phyloP scores from a whole-genome alignment of 371 early-diverging fungal species.

The Mortierella sp. region DNA sequence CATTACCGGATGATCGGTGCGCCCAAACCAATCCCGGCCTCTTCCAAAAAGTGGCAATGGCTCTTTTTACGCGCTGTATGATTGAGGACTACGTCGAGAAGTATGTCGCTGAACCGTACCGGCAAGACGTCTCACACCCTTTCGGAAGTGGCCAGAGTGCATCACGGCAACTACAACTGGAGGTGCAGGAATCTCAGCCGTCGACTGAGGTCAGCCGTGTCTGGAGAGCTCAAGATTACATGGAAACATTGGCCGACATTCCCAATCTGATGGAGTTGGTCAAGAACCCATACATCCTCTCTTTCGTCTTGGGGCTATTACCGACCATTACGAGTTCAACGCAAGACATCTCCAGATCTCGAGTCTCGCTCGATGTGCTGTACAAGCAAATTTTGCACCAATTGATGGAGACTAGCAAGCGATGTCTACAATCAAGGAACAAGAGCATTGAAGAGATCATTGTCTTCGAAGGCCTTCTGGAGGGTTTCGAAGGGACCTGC shows the following conservation, averaged over 20 bases:
- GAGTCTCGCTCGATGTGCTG: neutral
- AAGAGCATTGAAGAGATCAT: neutral
- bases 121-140: no score
- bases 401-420: neutral
- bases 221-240: neutral
- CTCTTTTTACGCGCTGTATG: slow-evolving; percentile 7
- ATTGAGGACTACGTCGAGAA: slow-evolving; percentile 18
- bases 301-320: neutral
- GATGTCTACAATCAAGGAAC: neutral
- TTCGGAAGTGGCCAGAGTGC: neutral
- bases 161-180: slow-evolving; percentile 60
- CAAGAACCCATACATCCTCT: slow-evolving; percentile 1
- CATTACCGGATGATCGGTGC: neutral
- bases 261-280: neutral
- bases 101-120: neutral
- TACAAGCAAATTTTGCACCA: neutral
- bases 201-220: neutral
- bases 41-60: slow-evolving; percentile 14
- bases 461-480: neutral
- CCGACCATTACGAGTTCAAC: neutral
- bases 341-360: neutral
- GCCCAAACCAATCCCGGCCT: neutral
- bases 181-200: neutral
- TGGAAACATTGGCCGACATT: neutral
- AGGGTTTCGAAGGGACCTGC: neutral